phyloP scores from a whole-genome alignment of 2,329 filamentous ascomycete genomes.

The Talaromyces sp. region DNA sequence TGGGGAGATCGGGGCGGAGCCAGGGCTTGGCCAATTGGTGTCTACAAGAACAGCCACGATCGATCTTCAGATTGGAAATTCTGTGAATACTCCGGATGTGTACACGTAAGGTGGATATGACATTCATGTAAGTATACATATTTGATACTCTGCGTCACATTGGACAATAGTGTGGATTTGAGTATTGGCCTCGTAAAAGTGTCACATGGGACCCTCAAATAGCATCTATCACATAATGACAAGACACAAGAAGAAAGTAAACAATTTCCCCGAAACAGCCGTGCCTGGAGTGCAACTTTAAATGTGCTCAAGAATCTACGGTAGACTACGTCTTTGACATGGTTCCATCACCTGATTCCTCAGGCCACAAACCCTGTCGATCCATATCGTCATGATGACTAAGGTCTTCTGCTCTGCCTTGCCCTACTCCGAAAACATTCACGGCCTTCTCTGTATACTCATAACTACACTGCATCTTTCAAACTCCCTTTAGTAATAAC shows the following conservation, averaged over 20 bases:
- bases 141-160: too few species aligned
- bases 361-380: neutral
- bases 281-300: neutral
- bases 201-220: neutral
- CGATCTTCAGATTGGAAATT: neutral
- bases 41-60: neutral
- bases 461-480: neutral
- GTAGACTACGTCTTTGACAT: neutral
- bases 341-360: neutral
- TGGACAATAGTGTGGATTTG: too few species aligned
- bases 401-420: neutral
- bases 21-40: neutral
- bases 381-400: conserved; percentile 20
- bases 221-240: neutral
- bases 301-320: neutral
- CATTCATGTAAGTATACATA: too few species aligned
- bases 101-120: neutral
- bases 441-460: neutral
- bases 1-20: neutral
- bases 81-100: neutral
- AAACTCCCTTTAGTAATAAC: neutral
- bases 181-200: neutral
- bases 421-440: neutral
- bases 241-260: neutral
- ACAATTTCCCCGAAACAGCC: neutral